Evolutionary conservation across 179 eudicot genomes (phyloP).

Genomic region (Heliamphora pulchella): DNA sequence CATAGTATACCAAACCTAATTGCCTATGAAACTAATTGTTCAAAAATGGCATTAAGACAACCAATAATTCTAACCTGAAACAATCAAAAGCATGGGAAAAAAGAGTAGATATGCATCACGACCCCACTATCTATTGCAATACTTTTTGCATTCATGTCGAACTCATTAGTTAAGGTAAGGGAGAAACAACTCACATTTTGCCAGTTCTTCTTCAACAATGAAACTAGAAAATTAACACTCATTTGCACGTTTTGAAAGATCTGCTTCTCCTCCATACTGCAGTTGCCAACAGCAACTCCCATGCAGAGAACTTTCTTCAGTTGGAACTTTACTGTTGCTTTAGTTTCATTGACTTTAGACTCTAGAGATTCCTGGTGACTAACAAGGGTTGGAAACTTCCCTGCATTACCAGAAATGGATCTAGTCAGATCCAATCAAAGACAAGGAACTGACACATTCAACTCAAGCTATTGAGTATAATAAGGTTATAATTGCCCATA

Average conservation of each 20-base stretch:
- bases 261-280: constrained; percentile 80
- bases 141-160: background rate
- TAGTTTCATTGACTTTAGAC: constrained; percentile 44
- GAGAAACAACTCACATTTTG: constrained; percentile 53
- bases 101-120: background rate
- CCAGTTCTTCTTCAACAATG: constrained; percentile 90
- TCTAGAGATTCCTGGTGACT: constrained; percentile 61
- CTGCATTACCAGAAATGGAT: constrained; percentile 28
- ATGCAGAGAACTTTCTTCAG: constrained; percentile 84
- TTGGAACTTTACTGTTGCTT: constrained; percentile 81
- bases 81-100: background rate
- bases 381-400: constrained; percentile 65
- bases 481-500: background rate
- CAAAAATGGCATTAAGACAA: background rate
- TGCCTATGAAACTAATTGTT: background rate
- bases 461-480: background rate
- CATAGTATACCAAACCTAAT: no score
- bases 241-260: constrained; percentile 81
- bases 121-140: background rate
- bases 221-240: constrained; percentile 88
- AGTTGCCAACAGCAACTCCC: constrained; percentile 94
- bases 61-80: background rate
- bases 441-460: background rate
- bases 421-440: background rate
- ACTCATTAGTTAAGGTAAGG: background rate